Base-by-base conservation (phyloP, 1,139 yeast genomes). In the Zhuliangozyma blackwelliae region DNA sequence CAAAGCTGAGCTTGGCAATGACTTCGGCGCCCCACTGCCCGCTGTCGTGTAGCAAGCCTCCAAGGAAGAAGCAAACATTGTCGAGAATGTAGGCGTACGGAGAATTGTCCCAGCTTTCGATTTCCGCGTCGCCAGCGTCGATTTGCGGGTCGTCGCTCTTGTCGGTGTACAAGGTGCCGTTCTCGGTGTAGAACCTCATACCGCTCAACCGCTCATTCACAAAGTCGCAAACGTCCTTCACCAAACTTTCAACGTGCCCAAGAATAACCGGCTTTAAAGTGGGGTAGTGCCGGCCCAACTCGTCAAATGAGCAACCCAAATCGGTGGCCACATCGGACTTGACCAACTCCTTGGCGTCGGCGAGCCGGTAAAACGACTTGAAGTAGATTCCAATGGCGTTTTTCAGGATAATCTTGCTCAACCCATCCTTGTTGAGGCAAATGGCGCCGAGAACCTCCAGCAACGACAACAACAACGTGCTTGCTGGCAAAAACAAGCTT, bases 401-500 rank as follows among this genome's bases (percentile, higher is more conserved):
- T 5, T 61, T 58, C 5, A 73, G 72, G 23, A 69, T 61, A 0
- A 87, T 78, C 40, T 76, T 71, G 28, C 70, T 59, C 42, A 86
- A 59, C 0, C 97, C 97, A 10, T 79, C 82, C 40, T 72, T 77
- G 50, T 86, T 89, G 49, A 90, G 73, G 37, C 94, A 80, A 30
- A 90, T 68, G 0, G 97, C 96, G 11, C 94, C 95, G 30, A 90
- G 68, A 2, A 84, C 78, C 49, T 85, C 92, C 0, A 94, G 85
- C 21, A 89, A 63, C 3, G 86, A 72, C 28, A 77, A 55, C 19
- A 85, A 55, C 31, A 88, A 63, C 13, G 78, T 82, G 8, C 77
- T 65, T 11, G 82, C 75, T 8, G 83, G 82, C 27, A 76, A 61
- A 45, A 80, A 63, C 43, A 79, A 67, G 26, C 57, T 45, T 30